Conservation (phyloP, 768 basidiomycete species). For the Dentipellis fragilis region DNA sequence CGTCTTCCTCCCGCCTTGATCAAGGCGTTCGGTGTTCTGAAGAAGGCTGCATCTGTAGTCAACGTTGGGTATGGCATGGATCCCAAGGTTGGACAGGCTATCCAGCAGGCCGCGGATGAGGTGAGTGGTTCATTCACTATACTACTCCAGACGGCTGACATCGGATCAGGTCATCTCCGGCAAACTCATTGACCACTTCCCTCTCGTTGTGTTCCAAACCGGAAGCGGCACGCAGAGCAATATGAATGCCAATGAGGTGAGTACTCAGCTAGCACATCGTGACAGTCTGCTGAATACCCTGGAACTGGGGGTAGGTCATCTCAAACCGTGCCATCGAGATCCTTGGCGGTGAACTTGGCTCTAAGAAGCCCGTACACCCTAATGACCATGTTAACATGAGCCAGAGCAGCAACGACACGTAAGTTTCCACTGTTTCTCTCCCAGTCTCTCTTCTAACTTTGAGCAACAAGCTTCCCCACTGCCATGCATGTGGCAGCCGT, state of each 20-base stretch:
- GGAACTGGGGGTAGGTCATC: slow-evolving; percentile 54
- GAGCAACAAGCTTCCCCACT: slow-evolving; percentile 84
- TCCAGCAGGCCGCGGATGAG: slow-evolving; percentile 90
- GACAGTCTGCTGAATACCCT: background rate
- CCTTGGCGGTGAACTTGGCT: slow-evolving; percentile 89
- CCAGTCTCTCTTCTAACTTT: background rate
- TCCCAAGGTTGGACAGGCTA: slow-evolving; percentile 76
- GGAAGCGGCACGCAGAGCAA: slow-evolving; percentile 98
- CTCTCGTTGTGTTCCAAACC: slow-evolving; percentile 97
- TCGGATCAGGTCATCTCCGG: slow-evolving; percentile 83
- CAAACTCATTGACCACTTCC: slow-evolving; percentile 91
- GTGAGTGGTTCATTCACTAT: slow-evolving; percentile 29
- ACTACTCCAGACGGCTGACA: background rate
- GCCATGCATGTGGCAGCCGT: slow-evolving; percentile 98
- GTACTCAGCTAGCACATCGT: background rate
- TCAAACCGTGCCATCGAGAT: slow-evolving; percentile 97
- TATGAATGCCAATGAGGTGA: slow-evolving; percentile 95
- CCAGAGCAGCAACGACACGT: slow-evolving; percentile 98
- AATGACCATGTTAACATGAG: slow-evolving; percentile 99
- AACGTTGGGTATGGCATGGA: slow-evolving; percentile 89
- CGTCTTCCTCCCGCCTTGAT: slow-evolving; percentile 92
- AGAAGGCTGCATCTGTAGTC: slow-evolving; percentile 91
- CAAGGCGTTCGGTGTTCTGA: slow-evolving; percentile 94
- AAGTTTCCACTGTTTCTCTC: slow-evolving; percentile 5
- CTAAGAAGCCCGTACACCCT: slow-evolving; percentile 95